Conservation (phyloP, 352 stramenopile genomes). For the Pythium scleroteichum region DNA sequence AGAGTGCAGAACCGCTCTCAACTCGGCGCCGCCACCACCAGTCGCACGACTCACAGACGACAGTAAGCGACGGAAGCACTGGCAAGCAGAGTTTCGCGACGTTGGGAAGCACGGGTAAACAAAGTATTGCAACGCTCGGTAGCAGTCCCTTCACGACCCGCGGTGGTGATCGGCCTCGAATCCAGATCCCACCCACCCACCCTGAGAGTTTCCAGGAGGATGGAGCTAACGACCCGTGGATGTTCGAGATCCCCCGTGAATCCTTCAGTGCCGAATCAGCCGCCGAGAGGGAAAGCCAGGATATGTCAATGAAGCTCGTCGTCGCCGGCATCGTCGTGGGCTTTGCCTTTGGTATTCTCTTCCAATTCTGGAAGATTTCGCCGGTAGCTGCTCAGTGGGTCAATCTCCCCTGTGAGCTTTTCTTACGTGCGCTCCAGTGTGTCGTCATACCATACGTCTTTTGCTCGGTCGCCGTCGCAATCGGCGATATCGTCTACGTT, state of each 20-base stretch:
- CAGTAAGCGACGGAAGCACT: background rate
- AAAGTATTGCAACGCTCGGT: slow-evolving; percentile 1
- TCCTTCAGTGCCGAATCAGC: background rate
- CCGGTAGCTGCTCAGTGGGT: slow-evolving; percentile 48
- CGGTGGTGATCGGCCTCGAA: background rate
- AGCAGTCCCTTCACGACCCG: slow-evolving; percentile 5
- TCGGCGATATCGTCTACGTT: slow-evolving; percentile 66
- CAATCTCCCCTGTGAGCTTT: slow-evolving; percentile 59
- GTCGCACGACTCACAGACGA: slow-evolving; percentile 1
- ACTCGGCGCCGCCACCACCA: background rate
- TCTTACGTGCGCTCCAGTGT: slow-evolving; percentile 63
- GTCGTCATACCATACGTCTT: slow-evolving; percentile 78
- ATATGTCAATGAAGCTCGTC: slow-evolving; percentile 49
- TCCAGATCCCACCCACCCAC: background rate
- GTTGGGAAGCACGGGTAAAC: background rate
- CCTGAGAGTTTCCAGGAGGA: slow-evolving; percentile 4
- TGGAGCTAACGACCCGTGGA: slow-evolving; percentile 2
- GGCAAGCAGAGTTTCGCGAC: slow-evolving; percentile 6
- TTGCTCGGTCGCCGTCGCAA: slow-evolving; percentile 66
- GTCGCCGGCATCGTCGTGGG: slow-evolving; percentile 49
- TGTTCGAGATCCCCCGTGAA: background rate
- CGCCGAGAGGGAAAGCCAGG: slow-evolving; percentile 1
- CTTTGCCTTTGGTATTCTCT: slow-evolving; percentile 46
- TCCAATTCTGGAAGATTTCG: slow-evolving; percentile 40
- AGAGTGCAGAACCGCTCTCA: background rate